Evolutionary conservation across 495 filamentous ascomycete species (phyloP).

Genomic region (Elaphomyces granulatus): DNA sequence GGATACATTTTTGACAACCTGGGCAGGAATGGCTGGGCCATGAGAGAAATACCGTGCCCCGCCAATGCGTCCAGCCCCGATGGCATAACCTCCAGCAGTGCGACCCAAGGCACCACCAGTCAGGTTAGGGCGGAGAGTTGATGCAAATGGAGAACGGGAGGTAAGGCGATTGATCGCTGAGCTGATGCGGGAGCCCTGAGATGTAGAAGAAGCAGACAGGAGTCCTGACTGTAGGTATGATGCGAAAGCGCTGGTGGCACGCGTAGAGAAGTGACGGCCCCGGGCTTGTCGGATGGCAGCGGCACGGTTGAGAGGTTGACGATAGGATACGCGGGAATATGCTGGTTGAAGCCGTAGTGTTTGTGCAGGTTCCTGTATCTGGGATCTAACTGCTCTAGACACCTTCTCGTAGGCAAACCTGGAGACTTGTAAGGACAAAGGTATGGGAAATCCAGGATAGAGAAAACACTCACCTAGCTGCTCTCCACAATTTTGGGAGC

Average conservation of each 20-base stretch:
- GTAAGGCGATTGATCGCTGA: conserved; percentile 50
- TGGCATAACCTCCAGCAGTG: conserved; percentile 71
- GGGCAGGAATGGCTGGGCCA: conserved; percentile 64
- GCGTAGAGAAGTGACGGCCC: conserved; percentile 59
- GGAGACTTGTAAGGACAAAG: conserved; percentile 12
- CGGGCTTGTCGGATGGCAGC: conserved; percentile 61
- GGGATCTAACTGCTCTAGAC: conserved; percentile 44
- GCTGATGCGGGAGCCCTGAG: conserved; percentile 51
- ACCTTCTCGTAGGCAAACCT: conserved; percentile 54
- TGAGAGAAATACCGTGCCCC: conserved; percentile 83
- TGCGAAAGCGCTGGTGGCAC: conserved; percentile 48
- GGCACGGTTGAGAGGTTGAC: conserved; percentile 57
- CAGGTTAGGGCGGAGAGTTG: conserved; percentile 78
- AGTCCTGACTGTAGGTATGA: conserved; percentile 35
- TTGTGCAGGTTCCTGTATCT: conserved; percentile 40
- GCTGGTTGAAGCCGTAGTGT: conserved; percentile 34
- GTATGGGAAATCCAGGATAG: neutral
- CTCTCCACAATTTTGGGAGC: conserved; percentile 55
- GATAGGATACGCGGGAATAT: conserved; percentile 37
- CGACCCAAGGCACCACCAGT: conserved; percentile 77
- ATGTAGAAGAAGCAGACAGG: conserved; percentile 47
- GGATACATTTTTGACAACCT: conserved; percentile 91
- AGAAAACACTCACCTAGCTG: conserved; percentile 37
- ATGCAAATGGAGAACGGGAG: conserved; percentile 73
- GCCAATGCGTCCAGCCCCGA: conserved; percentile 53